Base-by-base conservation (phyloP, 345 rosid genomes). In the Aquilaria sinensis region DNA sequence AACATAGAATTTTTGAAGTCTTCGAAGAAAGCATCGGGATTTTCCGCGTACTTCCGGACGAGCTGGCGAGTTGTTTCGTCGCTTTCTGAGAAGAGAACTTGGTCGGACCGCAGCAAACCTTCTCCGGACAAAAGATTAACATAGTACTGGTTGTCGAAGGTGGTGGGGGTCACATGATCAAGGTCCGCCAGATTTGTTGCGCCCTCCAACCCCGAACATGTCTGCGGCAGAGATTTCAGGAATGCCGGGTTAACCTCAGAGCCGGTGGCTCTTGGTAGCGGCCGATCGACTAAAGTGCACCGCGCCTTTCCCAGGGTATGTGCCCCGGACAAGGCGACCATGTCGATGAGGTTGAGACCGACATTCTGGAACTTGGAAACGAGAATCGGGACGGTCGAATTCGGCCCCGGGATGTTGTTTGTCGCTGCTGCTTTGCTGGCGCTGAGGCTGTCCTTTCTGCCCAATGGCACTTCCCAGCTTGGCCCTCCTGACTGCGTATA, bases 311-410 rank as follows among this genome's bases (percentile, higher is more conserved):
- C 96, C 64, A 87, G 63, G 2, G 92, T 85, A 70, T 92, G 96
- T 5, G 89, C 96, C 37, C 98, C 96, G 12, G 96, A 83, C 32
- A 90, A 90, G 29, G 89, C 87, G 23, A 88, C 91, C 90, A 88
- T 69, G 61, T 89, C 97, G 16, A 64, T 69, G 52, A 79, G 76
- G 1, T 85, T 65, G 12, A 93, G 92, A 2, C 97, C 98, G 23
- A 80, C 81, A 14, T 83, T 90, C 73, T 83, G 81, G 65, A 93
- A 93, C 52, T 59, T 79, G 64, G 92, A 68, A 29, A 75, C 75
- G 2, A 90, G 77, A 41, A 67, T 63, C 57, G 81, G 57, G 9
- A 85, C 85, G 0, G 83, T 86, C 1, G 96, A 85, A 73, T 81
- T 86, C 5, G 98, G 98, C 7, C 83, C 82, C 11, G 92, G 97